Percentiles rank a stretch among this genome's conserved stretches.
These are phyloP conservation scores for Phytophthora sp. DNA, from an alignment of 352 stramenopile species.

Conservation along the genomic window DNA sequence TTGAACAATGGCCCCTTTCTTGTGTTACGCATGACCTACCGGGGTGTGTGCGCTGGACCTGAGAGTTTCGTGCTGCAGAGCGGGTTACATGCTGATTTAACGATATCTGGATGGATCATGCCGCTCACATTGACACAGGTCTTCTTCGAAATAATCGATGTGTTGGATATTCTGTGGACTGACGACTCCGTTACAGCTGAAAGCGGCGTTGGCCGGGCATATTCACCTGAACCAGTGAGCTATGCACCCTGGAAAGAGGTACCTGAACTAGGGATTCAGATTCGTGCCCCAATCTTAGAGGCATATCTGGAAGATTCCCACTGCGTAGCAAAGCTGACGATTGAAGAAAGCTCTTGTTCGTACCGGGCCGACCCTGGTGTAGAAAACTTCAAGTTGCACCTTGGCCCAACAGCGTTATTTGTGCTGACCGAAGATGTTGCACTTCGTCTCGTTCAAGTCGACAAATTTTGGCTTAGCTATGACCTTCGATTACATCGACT, in stretches of 20 bases:
- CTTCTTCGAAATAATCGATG: constrained; percentile 78
- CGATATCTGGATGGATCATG: constrained; percentile 82
- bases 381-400: constrained; percentile 72
- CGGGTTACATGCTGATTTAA: constrained; percentile 65
- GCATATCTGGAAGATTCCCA: constrained; percentile 88
- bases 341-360: constrained; percentile 78
- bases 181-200: constrained; percentile 14
- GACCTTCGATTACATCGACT: constrained; percentile 65
- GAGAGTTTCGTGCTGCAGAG: constrained; percentile 68
- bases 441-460: constrained; percentile 82
- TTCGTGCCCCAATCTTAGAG: constrained; percentile 83
- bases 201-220: constrained; percentile 15
- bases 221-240: constrained; percentile 12
- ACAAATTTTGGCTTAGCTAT: constrained; percentile 82
- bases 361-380: constrained; percentile 66
- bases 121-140: constrained; percentile 71
- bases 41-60: constrained; percentile 41
- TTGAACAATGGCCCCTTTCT: constrained; percentile 65
- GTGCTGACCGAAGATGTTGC: constrained; percentile 89
- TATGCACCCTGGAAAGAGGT: constrained; percentile 62
- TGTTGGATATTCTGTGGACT: constrained; percentile 74
- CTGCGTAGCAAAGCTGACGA: constrained; percentile 85
- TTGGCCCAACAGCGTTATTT: constrained; percentile 82
- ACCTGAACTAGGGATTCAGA: constrained; percentile 68
- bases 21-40: constrained; percentile 67